Conservation (phyloP, 1,139 yeast species). For the Geotrichum aggregatum region DNA sequence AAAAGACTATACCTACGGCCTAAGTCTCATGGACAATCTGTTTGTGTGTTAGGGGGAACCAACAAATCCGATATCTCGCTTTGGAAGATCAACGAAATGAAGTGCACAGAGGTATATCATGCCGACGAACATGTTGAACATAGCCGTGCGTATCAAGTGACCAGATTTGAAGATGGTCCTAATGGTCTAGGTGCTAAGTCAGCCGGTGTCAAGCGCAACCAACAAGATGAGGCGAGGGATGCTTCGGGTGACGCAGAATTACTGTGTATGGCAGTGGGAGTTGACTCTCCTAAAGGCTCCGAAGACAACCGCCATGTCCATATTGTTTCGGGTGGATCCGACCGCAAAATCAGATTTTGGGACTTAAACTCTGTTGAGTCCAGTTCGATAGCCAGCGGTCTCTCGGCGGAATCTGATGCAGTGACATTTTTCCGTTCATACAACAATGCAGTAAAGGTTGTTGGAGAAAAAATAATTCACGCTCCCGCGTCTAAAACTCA, state of each 20-base stretch:
- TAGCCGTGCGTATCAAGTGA: constrained; percentile 20
- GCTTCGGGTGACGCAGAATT: constrained; percentile 13
- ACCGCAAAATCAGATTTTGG: constrained; percentile 48
- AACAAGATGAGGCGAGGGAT: no score
- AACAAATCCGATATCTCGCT: constrained; percentile 57
- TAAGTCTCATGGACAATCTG: constrained; percentile 40
- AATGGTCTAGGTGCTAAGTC: constrained; percentile 13
- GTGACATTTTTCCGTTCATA: constrained; percentile 17
- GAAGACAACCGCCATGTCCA: constrained; percentile 19
- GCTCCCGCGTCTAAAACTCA: background rate
- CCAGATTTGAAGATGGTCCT: constrained; percentile 27
- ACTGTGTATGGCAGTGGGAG: constrained; percentile 31
- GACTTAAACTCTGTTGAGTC: constrained; percentile 42
- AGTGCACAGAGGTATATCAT: constrained; percentile 54
- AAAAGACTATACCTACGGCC: constrained; percentile 47
- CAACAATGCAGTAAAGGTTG: constrained; percentile 20
- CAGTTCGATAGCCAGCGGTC: constrained; percentile 42
- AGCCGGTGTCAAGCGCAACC: constrained; percentile 1
- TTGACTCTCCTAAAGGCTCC: constrained; percentile 24
- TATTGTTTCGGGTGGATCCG: constrained; percentile 41
- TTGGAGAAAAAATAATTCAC: constrained; percentile 15
- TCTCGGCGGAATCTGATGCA: constrained; percentile 27
- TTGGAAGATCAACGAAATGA: constrained; percentile 70
- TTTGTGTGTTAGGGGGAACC: constrained; percentile 65
- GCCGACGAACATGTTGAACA: constrained; percentile 21